phyloP scores from a whole-genome alignment of 768 basidiomycete genomes.

The Neoboletus subvelutipes region DNA sequence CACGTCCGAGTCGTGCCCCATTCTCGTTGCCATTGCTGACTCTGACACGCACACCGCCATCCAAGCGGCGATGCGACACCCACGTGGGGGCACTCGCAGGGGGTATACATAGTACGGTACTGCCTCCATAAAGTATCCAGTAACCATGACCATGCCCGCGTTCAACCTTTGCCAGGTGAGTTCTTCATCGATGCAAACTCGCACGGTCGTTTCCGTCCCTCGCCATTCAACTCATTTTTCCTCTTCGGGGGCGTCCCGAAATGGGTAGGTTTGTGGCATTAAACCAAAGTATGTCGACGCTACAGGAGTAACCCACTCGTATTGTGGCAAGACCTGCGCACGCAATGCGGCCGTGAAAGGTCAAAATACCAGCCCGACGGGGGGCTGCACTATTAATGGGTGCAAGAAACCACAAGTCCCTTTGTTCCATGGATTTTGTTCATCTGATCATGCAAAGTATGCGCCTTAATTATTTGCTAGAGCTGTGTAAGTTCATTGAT shows the following conservation, averaged over 20 bases:
- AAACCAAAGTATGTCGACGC: slow-evolving; percentile 62
- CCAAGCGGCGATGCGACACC: slow-evolving; percentile 18
- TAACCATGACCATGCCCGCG: slow-evolving; percentile 16
- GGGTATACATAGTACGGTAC: slow-evolving; percentile 24
- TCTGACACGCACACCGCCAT: slow-evolving; percentile 4
- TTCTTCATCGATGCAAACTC: neutral
- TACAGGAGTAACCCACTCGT: slow-evolving; percentile 53
- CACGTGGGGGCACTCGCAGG: slow-evolving; percentile 22
- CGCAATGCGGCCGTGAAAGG: slow-evolving; percentile 36
- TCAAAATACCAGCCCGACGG: slow-evolving; percentile 32
- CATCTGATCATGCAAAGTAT: slow-evolving; percentile 57
- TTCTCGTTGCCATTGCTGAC: slow-evolving; percentile 10
- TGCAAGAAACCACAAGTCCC: slow-evolving; percentile 53
- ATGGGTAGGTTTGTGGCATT: slow-evolving; percentile 51
- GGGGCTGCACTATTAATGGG: slow-evolving; percentile 48
- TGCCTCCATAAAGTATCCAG: slow-evolving; percentile 5
- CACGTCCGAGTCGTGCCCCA: slow-evolving; percentile 15
- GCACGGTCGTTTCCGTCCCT: slow-evolving; percentile 14
- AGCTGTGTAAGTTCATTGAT: slow-evolving; percentile 7
- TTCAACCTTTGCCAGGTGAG: slow-evolving; percentile 32
- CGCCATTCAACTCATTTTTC: slow-evolving; percentile 8
- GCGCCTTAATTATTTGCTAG: slow-evolving; percentile 15
- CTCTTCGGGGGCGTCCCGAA: slow-evolving; percentile 1
- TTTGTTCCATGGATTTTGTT: slow-evolving; percentile 55
- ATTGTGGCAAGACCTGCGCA: slow-evolving; percentile 63